Conservation (phyloP, 345 rosid genomes). For the Syzygium oleosum region DNA sequence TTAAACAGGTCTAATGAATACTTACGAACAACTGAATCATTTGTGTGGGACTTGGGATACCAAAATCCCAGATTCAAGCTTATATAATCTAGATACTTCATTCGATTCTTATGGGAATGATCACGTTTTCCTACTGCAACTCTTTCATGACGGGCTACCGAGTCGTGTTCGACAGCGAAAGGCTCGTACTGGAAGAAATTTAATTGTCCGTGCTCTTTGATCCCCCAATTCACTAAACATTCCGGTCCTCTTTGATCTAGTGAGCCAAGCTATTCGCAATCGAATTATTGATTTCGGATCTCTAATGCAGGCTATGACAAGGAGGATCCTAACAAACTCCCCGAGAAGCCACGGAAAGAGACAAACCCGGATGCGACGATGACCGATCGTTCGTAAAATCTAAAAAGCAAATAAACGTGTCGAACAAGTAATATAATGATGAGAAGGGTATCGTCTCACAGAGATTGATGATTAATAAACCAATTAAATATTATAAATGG, state of each 20-base stretch:
- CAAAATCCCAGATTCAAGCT: background rate
- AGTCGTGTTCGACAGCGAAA: slow-evolving; percentile 74
- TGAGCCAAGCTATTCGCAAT: background rate
- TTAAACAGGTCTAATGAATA: background rate
- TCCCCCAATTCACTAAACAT: background rate
- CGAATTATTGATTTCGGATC: background rate
- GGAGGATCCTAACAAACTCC: slow-evolving; percentile 17
- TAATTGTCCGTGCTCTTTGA: slow-evolving; percentile 39
- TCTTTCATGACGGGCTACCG: slow-evolving; percentile 76
- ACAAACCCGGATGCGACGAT: background rate
- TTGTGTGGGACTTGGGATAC: background rate
- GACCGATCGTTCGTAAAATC: no score
- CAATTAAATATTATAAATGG: no score
- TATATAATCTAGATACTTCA: background rate
- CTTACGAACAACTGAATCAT: background rate
- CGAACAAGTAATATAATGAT: no score
- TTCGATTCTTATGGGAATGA: background rate
- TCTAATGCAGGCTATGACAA: slow-evolving; percentile 50
- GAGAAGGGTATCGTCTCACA: no score
- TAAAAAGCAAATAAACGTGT: no score
- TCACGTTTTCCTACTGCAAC: background rate
- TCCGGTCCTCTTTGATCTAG: background rate
- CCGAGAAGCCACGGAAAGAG: no score
- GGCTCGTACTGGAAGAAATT: slow-evolving; percentile 62
- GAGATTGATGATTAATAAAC: no score